Conservation (phyloP, 2,329 filamentous ascomycete species). For the Aureobasidium lini region DNA sequence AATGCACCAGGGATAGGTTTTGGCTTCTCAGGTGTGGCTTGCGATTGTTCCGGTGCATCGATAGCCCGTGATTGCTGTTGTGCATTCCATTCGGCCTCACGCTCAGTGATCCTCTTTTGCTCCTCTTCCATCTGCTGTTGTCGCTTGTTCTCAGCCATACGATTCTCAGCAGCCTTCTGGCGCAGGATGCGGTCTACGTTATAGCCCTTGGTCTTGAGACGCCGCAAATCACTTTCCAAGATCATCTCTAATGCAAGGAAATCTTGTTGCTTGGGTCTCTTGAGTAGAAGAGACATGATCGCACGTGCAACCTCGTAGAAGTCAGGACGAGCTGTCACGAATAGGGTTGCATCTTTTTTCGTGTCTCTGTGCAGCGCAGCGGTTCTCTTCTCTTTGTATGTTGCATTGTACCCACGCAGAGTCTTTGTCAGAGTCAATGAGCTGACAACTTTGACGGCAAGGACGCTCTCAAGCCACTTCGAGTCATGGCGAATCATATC, state of each 20-base stretch:
- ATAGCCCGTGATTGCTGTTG: neutral
- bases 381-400: slow-evolving; percentile 66
- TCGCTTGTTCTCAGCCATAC: slow-evolving; percentile 75
- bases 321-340: slow-evolving; percentile 68
- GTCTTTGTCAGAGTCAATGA: slow-evolving; percentile 70
- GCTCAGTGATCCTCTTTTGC: slow-evolving; percentile 39
- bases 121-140: slow-evolving; percentile 60
- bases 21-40: slow-evolving; percentile 23
- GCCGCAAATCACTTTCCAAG: slow-evolving; percentile 72
- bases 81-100: slow-evolving; percentile 17
- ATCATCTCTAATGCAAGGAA: slow-evolving; percentile 88
- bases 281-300: slow-evolving; percentile 71
- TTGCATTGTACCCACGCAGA: slow-evolving; percentile 62
- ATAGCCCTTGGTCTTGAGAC: slow-evolving; percentile 80
- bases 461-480: slow-evolving; percentile 82
- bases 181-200: slow-evolving; percentile 93
- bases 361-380: slow-evolving; percentile 57
- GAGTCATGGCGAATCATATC: slow-evolving; percentile 79
- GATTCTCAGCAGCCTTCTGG: slow-evolving; percentile 77
- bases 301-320: slow-evolving; percentile 90
- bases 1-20: slow-evolving; percentile 68
- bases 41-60: neutral
- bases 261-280: slow-evolving; percentile 78
- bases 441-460: slow-evolving; percentile 69
- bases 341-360: slow-evolving; percentile 57